phyloP scores from a whole-genome alignment of 345 rosid genomes.

The Citrus sinensis region DVS_A1.0 CM039163.1:42952501-42953000 shows the following conservation, averaged over 20 bases:
- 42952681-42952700: constrained; percentile 45
- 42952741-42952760: constrained; percentile 27
- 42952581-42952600: constrained; percentile 43
- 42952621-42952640: constrained; percentile 25
- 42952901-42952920: constrained; percentile 67
- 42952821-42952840: constrained; percentile 29
- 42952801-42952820: constrained; percentile 37
- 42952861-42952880: constrained; percentile 33
- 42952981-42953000: constrained; percentile 47
- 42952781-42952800: constrained; percentile 27
- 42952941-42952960: constrained; percentile 41
- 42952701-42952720: constrained; percentile 22
- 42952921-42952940: constrained; percentile 87
- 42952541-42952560: constrained; percentile 29
- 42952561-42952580: constrained; percentile 27
- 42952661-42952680: constrained; percentile 30
- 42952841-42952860: constrained; percentile 32
- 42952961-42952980: constrained; percentile 33
- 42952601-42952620: constrained; percentile 25
- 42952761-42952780: constrained; percentile 27
- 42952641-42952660: constrained; percentile 28
- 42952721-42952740: constrained; percentile 32
- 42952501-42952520: constrained; percentile 22
- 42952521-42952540: constrained; percentile 36
- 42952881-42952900: constrained; percentile 33